phyloP scores from a whole-genome alignment of 768 basidiomycete genomes.

The Hirschioporus abietinus region DNA sequence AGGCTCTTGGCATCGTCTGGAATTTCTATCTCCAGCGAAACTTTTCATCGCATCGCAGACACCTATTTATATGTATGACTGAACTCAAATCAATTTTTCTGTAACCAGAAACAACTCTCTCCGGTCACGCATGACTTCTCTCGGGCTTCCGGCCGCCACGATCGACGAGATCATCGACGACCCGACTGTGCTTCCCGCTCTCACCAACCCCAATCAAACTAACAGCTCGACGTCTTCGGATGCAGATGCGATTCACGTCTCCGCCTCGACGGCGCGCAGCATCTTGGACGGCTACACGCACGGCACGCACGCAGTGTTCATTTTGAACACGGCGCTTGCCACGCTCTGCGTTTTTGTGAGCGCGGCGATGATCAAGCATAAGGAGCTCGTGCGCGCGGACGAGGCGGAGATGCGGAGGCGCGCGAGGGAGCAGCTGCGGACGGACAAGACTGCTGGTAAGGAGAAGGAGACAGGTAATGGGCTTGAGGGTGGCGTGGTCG shows the following conservation, averaged over 20 bases:
- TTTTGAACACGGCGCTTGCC: slow-evolving; percentile 52
- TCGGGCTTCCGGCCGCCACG: slow-evolving; percentile 31
- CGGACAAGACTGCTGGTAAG: background rate
- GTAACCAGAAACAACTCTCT: slow-evolving; percentile 41
- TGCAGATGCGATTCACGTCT: slow-evolving; percentile 18
- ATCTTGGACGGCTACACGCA: slow-evolving; percentile 49
- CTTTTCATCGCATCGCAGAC: too few relatives aligned
- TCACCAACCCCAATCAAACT: slow-evolving; percentile 19
- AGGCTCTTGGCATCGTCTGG: too few relatives aligned
- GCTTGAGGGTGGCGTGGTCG: background rate
- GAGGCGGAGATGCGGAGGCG: slow-evolving; percentile 35
- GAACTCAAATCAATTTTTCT: background rate
- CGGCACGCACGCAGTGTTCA: slow-evolving; percentile 57
- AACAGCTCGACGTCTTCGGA: background rate
- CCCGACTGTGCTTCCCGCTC: slow-evolving; percentile 33
- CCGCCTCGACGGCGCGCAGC: slow-evolving; percentile 28
- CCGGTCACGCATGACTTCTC: slow-evolving; percentile 31
- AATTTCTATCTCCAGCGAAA: too few relatives aligned
- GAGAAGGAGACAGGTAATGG: background rate
- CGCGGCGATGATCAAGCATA: slow-evolving; percentile 55
- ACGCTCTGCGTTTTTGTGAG: slow-evolving; percentile 50
- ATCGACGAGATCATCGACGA: slow-evolving; percentile 45
- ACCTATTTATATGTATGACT: too few relatives aligned
- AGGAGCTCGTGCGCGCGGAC: slow-evolving; percentile 53
- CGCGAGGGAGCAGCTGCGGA: slow-evolving; percentile 16